These are phyloP conservation scores for Prunus campanulata DNA, from an alignment of 306 rosid genomes.

Conservation along the genomic window DNA sequence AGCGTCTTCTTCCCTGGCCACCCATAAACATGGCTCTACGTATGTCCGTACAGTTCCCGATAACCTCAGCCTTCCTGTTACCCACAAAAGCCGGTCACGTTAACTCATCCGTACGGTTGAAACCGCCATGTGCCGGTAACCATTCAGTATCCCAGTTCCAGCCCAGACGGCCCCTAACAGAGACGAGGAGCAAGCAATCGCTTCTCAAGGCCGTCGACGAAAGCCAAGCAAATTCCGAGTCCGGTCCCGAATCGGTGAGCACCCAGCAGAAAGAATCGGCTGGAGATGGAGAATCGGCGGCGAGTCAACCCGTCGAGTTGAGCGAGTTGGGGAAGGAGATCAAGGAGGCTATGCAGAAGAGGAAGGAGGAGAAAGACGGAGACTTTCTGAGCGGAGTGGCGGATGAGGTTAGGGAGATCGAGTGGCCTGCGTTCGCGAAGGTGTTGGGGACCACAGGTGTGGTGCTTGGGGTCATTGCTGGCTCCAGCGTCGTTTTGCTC, in stretches of 20 bases:
- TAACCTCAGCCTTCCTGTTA: constrained; percentile 13
- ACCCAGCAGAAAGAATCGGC: constrained; percentile 3
- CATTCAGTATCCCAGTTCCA: background rate
- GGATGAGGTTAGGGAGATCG: constrained; percentile 70
- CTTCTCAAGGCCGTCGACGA: constrained; percentile 48
- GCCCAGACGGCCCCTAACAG: constrained; percentile 1
- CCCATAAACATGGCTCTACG: constrained; percentile 28
- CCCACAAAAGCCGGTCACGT: constrained; percentile 8
- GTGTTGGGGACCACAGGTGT: constrained; percentile 88
- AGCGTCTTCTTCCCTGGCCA: background rate
- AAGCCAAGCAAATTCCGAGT: constrained; percentile 47
- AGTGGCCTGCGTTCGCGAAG: constrained; percentile 85
- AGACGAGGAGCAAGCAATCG: background rate
- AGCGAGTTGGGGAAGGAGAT: constrained; percentile 61
- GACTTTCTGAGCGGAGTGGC: constrained; percentile 63
- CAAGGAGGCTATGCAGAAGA: constrained; percentile 72
- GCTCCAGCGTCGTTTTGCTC: constrained; percentile 87
- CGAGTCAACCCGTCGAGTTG: constrained; percentile 19
- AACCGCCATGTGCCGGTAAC: constrained; percentile 15
- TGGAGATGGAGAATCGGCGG: constrained; percentile 19
- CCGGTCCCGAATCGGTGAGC: constrained; percentile 18
- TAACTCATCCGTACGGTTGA: constrained; percentile 1
- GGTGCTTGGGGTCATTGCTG: constrained; percentile 72
- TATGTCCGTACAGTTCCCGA: constrained; percentile 16
- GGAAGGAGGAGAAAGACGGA: constrained; percentile 37